Base-by-base conservation (phyloP, 345 rosid species). In the Gossypium rotundifolium region DNA sequence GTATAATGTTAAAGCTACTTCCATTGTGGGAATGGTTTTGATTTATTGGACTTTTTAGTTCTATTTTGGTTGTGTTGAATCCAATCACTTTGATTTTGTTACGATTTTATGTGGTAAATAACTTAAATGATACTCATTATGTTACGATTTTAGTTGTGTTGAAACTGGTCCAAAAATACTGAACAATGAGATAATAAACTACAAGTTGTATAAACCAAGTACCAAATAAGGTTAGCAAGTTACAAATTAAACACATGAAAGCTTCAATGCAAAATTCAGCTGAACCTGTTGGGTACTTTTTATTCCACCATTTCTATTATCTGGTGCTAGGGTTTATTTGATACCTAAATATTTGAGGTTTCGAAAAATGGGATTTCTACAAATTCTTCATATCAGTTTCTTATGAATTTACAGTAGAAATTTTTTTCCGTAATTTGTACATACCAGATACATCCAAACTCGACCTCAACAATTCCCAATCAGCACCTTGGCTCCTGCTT, bases 401-500 rank as follows among this genome's bases (percentile, higher is more conserved):
- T 83, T 79, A 71, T 46, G 73, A 82, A 87, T 83, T 81, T 84
- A 83, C 87, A 82, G 76, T 49, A 58, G 81, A 77, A 74, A 57
- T 5, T 12, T 75, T 74, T 76, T 68, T 44, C 11, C 27, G 52
- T 79, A 82, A 83, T 78, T 86, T 87, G 68, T 84, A 79, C 67
- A 71, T 79, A 80, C 65, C 81, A 68, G 79, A 77, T 72, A 75
- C 74, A 66, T 73, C 45, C 71, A 58, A 33, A 75, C 63, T 64
- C 70, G 55, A 75, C 76, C 67, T 76, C 60, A 71, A 66, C 16
- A 75, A 57, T 73, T 73, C 81, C 70, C 77, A 78, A 78, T 87
- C 84, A 94, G 77, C 89, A 90, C 84, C 98, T 87, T 25, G 92
- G 94, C 84, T 93, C 97, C 83, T 88, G 97, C 93, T 92, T 94